Evolutionary conservation across 1,139 yeast species (phyloP).

Genomic region (Yueomyces sp.): DNA sequence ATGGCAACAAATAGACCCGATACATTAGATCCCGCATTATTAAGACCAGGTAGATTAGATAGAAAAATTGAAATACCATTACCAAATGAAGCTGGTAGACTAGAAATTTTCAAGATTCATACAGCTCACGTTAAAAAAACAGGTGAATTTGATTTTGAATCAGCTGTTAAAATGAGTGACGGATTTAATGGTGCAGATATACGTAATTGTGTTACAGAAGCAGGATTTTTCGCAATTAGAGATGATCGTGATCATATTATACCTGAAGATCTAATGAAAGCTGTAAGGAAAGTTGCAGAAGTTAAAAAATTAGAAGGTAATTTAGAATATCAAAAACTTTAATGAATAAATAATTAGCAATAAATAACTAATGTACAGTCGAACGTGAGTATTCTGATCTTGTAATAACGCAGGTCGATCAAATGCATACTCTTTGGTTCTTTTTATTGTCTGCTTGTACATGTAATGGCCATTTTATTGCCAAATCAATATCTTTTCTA

Average conservation of each 20-base stretch:
- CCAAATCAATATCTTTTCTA: constrained; percentile 50
- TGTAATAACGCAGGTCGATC: background rate
- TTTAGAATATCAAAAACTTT: constrained; percentile 84
- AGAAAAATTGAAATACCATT: constrained; percentile 92
- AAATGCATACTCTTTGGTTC: background rate
- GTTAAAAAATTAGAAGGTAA: constrained; percentile 95
- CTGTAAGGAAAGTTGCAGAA: constrained; percentile 94
- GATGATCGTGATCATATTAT: constrained; percentile 92
- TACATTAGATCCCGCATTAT: constrained; percentile 94
- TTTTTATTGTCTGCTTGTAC: background rate
- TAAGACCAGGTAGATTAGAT: constrained; percentile 97
- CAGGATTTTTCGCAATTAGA: constrained; percentile 95
- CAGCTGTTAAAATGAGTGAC: constrained; percentile 95
- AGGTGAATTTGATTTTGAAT: constrained; percentile 96
- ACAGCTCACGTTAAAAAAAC: constrained; percentile 74
- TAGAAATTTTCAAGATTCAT: constrained; percentile 92
- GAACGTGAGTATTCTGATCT: background rate
- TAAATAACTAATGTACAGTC: no score
- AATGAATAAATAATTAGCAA: constrained; percentile 6
- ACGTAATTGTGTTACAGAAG: constrained; percentile 96
- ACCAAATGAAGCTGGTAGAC: constrained; percentile 93
- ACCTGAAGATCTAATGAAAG: constrained; percentile 93
- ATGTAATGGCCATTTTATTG: constrained; percentile 58
- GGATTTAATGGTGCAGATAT: constrained; percentile 99
- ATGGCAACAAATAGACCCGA: constrained; percentile 99